Evolutionary conservation across 345 rosid species (phyloP).

Genomic region (Brassica carinata): DNA sequence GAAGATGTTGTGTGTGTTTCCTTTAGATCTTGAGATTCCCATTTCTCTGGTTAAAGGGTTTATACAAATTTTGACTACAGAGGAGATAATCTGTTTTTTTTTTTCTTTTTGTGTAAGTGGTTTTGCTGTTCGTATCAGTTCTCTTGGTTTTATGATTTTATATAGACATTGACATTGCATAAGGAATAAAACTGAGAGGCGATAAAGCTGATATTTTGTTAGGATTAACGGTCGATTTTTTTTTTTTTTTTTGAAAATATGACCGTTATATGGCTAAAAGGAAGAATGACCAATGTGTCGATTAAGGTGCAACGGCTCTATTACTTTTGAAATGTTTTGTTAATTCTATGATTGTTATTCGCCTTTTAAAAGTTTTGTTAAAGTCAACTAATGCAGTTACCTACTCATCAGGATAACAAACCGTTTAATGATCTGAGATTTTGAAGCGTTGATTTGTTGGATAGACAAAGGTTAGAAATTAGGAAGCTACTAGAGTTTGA

Average conservation of each 20-base stretch:
- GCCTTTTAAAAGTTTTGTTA: background rate
- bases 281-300: background rate
- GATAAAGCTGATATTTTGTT: slow-evolving; percentile 22
- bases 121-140: background rate
- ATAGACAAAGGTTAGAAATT: background rate
- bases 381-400: background rate
- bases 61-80: background rate
- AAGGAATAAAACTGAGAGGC: background rate
- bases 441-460: background rate
- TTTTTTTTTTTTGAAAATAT: slow-evolving; percentile 17
- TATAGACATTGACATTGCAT: background rate
- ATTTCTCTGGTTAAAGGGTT: slow-evolving; percentile 22
- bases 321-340: background rate
- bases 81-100: slow-evolving; percentile 19
- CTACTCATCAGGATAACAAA: background rate
- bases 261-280: slow-evolving; percentile 26
- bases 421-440: background rate
- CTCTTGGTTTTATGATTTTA: slow-evolving; percentile 19
- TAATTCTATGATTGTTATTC: background rate
- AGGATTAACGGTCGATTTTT: slow-evolving; percentile 32
- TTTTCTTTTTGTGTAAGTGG: background rate
- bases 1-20: slow-evolving; percentile 72
- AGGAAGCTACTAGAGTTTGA: background rate
- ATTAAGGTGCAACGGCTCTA: slow-evolving; percentile 18
- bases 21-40: slow-evolving; percentile 49